Base-by-base conservation (phyloP, 352 stramenopile species). In the Phytophthora pisi region DNA sequence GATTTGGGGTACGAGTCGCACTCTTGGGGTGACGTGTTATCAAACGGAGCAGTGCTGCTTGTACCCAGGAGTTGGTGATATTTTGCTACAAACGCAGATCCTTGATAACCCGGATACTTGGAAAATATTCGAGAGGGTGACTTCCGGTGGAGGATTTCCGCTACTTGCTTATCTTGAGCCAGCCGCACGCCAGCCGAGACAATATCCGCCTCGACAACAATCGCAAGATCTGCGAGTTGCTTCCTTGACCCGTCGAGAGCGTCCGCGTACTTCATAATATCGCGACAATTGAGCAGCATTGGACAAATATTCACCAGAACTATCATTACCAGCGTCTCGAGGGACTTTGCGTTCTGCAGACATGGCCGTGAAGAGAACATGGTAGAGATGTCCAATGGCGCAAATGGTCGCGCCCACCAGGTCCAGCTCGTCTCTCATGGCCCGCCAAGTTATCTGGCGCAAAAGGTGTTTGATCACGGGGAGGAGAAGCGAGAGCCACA, bases 301-400 rank as follows among this genome's bases (percentile, higher is more conserved):
- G 79, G 69, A 5, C 43, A 8, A 0, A 57, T 42, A 18, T 70
- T 70, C 38, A 77, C 66, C 10, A 34, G n/a, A 3, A 74, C 31
- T 8, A 84, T 5, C 3, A 75, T 40, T 0, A 53, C 28, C 13
- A 86, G 49, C 0, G 65, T 78, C n/a, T 64, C 52, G 0, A 65
- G 23, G 3, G 78, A 83, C 31, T 79, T 78, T 20, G 75, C 51
- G n/a, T 69, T 80, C 52, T 86, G 75, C 2, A 86, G 57, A 83
- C 59, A 61, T 70, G 7, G 56, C 70, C 0, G 64, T 69, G 46
- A 86, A 83, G 4, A 83, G 64, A 1, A 74, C 55, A 51, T 83
- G 78, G 50, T 80, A 83, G 10, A 78, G 47, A 30, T 83, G 75
- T 0, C 55, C 43, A 24, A 65, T 61, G 4, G 58, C 66, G 31